Evolutionary conservation across 495 filamentous ascomycete genomes (phyloP).

Genomic region (Aspergillus cristatus): DNA sequence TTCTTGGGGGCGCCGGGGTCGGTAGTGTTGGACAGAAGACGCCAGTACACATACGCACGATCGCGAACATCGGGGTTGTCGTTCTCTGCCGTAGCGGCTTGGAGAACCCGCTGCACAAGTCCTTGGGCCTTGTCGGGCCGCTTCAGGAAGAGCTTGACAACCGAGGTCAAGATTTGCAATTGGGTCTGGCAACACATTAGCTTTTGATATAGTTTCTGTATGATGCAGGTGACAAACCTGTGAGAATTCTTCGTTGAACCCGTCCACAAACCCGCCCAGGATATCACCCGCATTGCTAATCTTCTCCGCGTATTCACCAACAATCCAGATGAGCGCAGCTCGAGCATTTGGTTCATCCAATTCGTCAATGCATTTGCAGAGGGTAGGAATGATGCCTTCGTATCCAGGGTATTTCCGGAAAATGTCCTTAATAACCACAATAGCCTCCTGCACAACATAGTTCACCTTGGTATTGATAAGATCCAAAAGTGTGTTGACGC

Average conservation of each 20-base stretch:
- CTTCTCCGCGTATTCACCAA: constrained; percentile 97
- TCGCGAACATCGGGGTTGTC: constrained; percentile 97
- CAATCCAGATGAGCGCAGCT: constrained; percentile 94
- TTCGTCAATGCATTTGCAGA: constrained; percentile 96
- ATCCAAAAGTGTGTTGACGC: constrained; percentile 88
- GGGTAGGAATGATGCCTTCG: constrained; percentile 91
- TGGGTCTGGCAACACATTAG: constrained; percentile 54
- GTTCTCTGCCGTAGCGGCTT: constrained; percentile 84
- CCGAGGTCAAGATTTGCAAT: constrained; percentile 89
- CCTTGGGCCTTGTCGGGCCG: constrained; percentile 88
- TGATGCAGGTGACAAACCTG: constrained; percentile 42
- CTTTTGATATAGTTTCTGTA: not conserved
- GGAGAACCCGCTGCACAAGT: constrained; percentile 86
- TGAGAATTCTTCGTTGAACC: constrained; percentile 86
- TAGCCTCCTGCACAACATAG: constrained; percentile 96
- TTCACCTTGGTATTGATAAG: constrained; percentile 96
- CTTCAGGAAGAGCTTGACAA: constrained; percentile 95
- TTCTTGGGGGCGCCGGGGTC: constrained; percentile 81
- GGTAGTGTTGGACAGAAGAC: constrained; percentile 72
- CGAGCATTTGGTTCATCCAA: constrained; percentile 89
- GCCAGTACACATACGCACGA: constrained; percentile 97
- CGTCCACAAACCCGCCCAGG: constrained; percentile 74
- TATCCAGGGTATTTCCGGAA: constrained; percentile 97
- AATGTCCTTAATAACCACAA: constrained; percentile 98
- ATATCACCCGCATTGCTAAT: constrained; percentile 96